A percentile compares a stretch with the other conserved stretches of the same genome.
Evolutionary conservation across 106 monocot species (phyloP).

Genomic region (Phalaenopsis equestris): DNA sequence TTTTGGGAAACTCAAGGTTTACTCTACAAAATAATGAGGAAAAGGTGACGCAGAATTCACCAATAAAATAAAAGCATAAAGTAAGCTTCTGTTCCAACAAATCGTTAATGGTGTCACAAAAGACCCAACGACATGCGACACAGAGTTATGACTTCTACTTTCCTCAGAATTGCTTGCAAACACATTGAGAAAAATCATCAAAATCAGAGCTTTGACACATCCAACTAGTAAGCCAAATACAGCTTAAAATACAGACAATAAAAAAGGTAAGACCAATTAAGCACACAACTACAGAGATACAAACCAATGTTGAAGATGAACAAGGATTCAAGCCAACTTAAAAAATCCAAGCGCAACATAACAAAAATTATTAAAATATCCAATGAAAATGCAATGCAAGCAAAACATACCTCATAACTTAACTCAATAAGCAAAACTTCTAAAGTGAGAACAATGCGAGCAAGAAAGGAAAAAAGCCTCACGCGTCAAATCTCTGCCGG

Average conservation of each 20-base stretch:
- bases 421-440: neutral
- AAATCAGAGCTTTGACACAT: neutral
- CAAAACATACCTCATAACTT: neutral
- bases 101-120: neutral
- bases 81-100: neutral
- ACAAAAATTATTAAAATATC: neutral
- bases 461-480: slow-evolving; percentile 4
- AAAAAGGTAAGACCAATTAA: neutral
- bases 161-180: too few species aligned
- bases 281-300: neutral
- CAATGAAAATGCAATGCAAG: neutral
- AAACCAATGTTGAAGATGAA: neutral
- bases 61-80: neutral
- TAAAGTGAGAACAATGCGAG: neutral
- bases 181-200: too few species aligned
- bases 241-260: neutral
- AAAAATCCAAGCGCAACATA: neutral
- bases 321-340: neutral
- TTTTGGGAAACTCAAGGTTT: slow-evolving; percentile 76
- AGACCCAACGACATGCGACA: too few species aligned
- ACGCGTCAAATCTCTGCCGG: slow-evolving; percentile 77
- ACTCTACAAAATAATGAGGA: slow-evolving; percentile 40
- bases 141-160: too few species aligned
- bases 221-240: neutral
- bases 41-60: neutral